phyloP scores from a whole-genome alignment of 164 flowering plant species.

The Magnolia sinica region DNA sequence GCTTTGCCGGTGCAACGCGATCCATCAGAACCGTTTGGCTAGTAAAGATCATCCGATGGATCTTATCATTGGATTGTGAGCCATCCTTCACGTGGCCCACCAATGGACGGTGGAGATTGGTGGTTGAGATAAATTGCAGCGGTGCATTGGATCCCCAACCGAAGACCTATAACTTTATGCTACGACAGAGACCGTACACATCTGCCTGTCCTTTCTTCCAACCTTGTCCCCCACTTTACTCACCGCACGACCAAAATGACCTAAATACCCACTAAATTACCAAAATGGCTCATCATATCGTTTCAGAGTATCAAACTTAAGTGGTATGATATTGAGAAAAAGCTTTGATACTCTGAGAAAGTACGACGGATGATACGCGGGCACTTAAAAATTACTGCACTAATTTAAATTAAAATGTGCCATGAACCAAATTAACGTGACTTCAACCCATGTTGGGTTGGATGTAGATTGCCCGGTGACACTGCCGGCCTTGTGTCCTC shows the following conservation, averaged over 20 bases:
- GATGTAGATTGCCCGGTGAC: too few species aligned
- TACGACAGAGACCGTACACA: slow-evolving; percentile 2
- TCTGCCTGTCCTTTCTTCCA: neutral
- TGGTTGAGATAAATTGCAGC: neutral
- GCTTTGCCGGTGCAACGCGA: neutral
- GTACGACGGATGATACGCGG: too few species aligned
- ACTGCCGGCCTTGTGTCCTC: too few species aligned
- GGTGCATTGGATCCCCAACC: slow-evolving; percentile 8
- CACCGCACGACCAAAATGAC: neutral
- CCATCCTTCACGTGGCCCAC: too few species aligned
- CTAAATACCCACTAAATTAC: neutral
- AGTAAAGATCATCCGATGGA: neutral
- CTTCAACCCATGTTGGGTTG: too few species aligned
- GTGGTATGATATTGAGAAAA: neutral
- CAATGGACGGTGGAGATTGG: neutral
- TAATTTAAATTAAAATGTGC: neutral
- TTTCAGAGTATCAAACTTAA: too few species aligned
- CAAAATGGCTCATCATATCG: neutral
- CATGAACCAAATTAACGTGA: too few species aligned
- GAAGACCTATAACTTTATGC: neutral
- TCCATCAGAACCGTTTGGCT: too few species aligned
- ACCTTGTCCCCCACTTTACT: neutral
- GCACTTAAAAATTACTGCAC: neutral
- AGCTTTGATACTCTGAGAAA: neutral
- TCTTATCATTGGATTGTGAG: neutral